Base-by-base conservation (phyloP, 139 green algal genomes). In the Asterochloris sp. region DNA sequence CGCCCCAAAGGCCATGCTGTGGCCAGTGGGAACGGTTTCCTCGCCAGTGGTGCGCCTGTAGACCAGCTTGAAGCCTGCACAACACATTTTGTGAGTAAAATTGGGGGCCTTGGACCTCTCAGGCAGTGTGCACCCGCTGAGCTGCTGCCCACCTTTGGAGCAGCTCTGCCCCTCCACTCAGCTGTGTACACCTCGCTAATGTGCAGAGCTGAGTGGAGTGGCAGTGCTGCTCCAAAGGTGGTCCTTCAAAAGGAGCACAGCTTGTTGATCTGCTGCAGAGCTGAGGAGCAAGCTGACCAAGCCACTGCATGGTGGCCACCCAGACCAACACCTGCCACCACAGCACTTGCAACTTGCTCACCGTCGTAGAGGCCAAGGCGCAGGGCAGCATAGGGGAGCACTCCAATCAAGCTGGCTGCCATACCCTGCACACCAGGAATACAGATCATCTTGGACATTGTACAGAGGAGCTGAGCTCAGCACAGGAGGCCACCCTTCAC, bases 361-460 rank as follows among this genome's bases (percentile, higher is more conserved):
- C 38, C 83, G 26, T 91, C 88, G 64, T 91, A 91, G 62, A 74
- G 29, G 0, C 77, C 82, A 19, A 91, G 76, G 24, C 85, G 47
- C 28, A 88, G 76, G 14, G 85, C 85, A 29, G 88, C 63, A n/a
- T 91, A 91, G 6, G 87, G 87, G 16, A 89, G 60, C 12, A 84
- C 78, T 12, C 87, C 87, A 17, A 89, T 78, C 63, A 91, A 26
- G 54, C 73, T 83, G 26, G 83, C 87, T 47, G 84, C 78, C 15
- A 91, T n/a, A 9, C 87, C 87, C 83, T 88, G 85, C 68, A 81
- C 19, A 75, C 19, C 28, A 54, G 0, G 21, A 38, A 64, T 17
- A 14, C 15, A 62, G 0, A 13, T 62, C 26, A 12, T 27, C 12
- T 17, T 16, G 62, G 19, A 54, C 2, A 54, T 54, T 54, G 6